Evolutionary conservation across 179 eudicot species (phyloP).

Genomic region (Nepenthes alata): DNA sequence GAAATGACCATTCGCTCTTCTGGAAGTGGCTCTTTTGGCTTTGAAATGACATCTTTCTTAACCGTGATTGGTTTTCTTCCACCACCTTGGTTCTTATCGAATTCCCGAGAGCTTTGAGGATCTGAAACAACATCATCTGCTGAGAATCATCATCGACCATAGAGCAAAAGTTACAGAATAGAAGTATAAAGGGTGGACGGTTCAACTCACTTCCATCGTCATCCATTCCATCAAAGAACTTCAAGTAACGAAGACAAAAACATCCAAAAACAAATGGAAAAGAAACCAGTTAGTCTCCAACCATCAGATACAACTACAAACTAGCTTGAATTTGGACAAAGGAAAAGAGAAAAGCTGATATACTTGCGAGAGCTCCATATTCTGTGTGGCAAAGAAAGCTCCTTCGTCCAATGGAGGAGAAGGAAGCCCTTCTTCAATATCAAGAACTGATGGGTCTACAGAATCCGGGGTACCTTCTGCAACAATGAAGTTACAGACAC

Average conservation of each 20-base stretch:
- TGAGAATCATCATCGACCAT: conserved; percentile 18
- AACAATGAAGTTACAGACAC: conserved; percentile 4
- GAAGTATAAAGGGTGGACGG: conserved; percentile 10
- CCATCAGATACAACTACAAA: conserved; percentile 3
- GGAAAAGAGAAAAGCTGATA: conserved; percentile 1
- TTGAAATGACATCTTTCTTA: conserved; percentile 22
- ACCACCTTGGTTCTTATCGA: conserved; percentile 28
- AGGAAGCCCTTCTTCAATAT: conserved; percentile 75
- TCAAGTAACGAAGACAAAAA: conserved; percentile 12
- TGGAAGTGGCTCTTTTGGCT: conserved; percentile 20
- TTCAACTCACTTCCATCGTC: conserved; percentile 92
- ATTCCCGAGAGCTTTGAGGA: conserved; percentile 52
- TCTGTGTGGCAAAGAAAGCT: conserved; percentile 37
- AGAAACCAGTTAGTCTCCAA: conserved; percentile 24
- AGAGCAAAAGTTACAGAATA: conserved; percentile 15
- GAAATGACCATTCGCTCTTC: conserved; percentile 15
- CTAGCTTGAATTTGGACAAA: background rate
- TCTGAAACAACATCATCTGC: conserved; percentile 46
- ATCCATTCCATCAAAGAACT: conserved; percentile 94
- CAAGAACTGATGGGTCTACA: conserved; percentile 55
- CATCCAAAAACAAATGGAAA: conserved; percentile 14
- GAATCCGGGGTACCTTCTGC: conserved; percentile 69
- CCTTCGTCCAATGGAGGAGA: conserved; percentile 88
- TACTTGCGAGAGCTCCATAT: conserved; percentile 68
- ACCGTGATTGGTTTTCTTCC: conserved; percentile 35